Percentiles rank a stretch among this genome's conserved stretches.
Evolutionary conservation across 768 basidiomycete species (phyloP).

Genomic region (Pisolithus albus): DNA sequence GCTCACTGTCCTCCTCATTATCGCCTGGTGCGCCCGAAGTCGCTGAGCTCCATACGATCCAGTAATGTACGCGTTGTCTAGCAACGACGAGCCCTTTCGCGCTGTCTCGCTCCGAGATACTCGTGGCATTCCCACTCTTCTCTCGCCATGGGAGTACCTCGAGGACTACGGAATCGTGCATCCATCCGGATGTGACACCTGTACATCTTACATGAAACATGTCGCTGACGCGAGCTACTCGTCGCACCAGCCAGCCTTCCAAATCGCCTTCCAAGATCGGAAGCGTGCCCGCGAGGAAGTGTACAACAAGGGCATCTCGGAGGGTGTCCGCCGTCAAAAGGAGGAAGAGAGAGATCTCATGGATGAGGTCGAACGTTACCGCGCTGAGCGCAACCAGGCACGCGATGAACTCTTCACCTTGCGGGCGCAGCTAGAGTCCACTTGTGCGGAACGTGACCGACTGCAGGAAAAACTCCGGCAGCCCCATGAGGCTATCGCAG

Average conservation of each 20-base stretch:
- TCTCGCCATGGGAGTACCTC: conserved; percentile 35
- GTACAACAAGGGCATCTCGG: conserved; percentile 33
- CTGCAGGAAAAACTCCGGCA: conserved; percentile 22
- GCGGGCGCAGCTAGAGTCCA: conserved; percentile 29
- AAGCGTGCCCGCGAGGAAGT: conserved; percentile 33
- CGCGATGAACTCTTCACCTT: conserved; percentile 27
- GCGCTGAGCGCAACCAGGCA: conserved; percentile 31
- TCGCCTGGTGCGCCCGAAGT: conserved; percentile 16
- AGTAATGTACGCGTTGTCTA: conserved; percentile 28
- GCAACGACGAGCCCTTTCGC: conserved; percentile 27
- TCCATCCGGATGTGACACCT: conserved; percentile 32
- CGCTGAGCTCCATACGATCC: conserved; percentile 5
- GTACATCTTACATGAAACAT: conserved; percentile 35
- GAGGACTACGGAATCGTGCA: conserved; percentile 36
- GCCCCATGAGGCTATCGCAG: not conserved
- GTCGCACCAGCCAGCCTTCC: conserved; percentile 32
- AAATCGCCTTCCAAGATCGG: conserved; percentile 34
- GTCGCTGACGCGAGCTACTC: conserved; percentile 34
- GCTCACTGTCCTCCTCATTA: conserved; percentile 6
- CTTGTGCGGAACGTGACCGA: conserved; percentile 27
- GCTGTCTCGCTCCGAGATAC: conserved; percentile 18
- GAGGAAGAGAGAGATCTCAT: conserved; percentile 31
- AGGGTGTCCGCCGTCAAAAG: conserved; percentile 36
- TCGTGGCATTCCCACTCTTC: conserved; percentile 27
- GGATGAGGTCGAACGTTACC: conserved; percentile 29